Percentiles rank a stretch among this genome's conserved stretches.
phyloP scores from a whole-genome alignment of 176 grass and related monocot genomes.

The Alopecurus myosuroides region DNA sequence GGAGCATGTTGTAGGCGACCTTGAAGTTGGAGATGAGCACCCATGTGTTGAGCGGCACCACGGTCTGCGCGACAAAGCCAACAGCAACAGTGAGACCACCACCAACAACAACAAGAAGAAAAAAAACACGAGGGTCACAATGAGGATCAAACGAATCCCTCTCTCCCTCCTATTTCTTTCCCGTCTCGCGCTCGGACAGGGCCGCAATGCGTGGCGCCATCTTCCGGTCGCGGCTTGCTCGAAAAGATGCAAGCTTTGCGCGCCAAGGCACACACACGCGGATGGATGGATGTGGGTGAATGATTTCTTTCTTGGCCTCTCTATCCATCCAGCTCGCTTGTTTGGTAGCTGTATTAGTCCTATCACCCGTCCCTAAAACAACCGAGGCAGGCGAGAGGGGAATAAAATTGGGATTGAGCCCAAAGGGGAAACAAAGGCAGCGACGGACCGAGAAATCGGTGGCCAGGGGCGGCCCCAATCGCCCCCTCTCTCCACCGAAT shows the following conservation, averaged over 20 bases:
- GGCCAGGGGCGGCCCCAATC: slow-evolving; percentile 30
- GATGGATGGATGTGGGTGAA: neutral
- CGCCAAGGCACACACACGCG: neutral
- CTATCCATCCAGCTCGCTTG: neutral
- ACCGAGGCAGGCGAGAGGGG: slow-evolving; percentile 17
- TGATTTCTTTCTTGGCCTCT: neutral
- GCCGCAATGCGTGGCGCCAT: slow-evolving; percentile 26
- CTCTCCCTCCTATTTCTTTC: slow-evolving; percentile 14
- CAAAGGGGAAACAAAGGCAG: slow-evolving; percentile 58
- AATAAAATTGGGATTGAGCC: slow-evolving; percentile 49
- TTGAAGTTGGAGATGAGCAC: slow-evolving; percentile 99
- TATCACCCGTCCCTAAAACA: slow-evolving; percentile 16
- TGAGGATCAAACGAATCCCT: neutral
- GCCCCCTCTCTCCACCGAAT: neutral
- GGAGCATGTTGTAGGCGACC: slow-evolving; percentile 86
- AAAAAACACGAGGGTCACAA: neutral
- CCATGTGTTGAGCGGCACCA: slow-evolving; percentile 88
- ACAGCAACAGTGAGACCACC: slow-evolving; percentile 7
- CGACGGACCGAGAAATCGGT: slow-evolving; percentile 40
- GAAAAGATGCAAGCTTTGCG: slow-evolving; percentile 48
- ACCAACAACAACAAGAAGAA: neutral
- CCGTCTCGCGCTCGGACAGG: slow-evolving; percentile 21
- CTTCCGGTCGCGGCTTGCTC: slow-evolving; percentile 2
- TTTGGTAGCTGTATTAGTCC: slow-evolving; percentile 37
- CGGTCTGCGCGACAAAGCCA: slow-evolving; percentile 47